phyloP scores from a whole-genome alignment of 805 yeast species.

The Groenewaldozyma tartarivorans region DNA sequence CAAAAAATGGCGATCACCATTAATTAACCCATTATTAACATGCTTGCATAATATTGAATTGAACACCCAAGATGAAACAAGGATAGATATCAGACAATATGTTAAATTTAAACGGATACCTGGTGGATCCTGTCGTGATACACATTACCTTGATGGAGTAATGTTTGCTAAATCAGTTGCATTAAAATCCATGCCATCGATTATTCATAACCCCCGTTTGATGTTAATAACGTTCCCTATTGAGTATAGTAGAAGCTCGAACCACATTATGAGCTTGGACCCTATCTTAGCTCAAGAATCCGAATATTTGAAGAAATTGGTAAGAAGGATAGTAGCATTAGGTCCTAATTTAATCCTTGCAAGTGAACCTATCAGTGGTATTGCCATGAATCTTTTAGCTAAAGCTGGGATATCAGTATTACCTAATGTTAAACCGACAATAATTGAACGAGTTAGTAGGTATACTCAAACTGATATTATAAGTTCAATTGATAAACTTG shows the following conservation, averaged over 20 bases:
- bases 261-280: conserved; percentile 71
- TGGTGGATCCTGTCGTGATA: conserved; percentile 60
- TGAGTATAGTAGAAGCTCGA: conserved; percentile 62
- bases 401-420: conserved; percentile 76
- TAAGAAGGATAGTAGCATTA: conserved; percentile 64
- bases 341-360: conserved; percentile 72
- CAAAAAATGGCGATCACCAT: conserved; percentile 49
- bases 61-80: conserved; percentile 54
- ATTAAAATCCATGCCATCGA: conserved; percentile 63
- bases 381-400: conserved; percentile 62
- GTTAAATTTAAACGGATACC: conserved; percentile 76
- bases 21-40: conserved; percentile 42
- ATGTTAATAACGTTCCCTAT: conserved; percentile 81
- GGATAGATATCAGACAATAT: conserved; percentile 79
- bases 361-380: conserved; percentile 72
- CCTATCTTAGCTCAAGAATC: conserved; percentile 80
- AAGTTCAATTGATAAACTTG: conserved; percentile 75
- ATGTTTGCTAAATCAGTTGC: conserved; percentile 81
- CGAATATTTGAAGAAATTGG: conserved; percentile 74
- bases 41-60: conserved; percentile 52
- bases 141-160: conserved; percentile 62
- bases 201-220: conserved; percentile 59
- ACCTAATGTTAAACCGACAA: conserved; percentile 69
- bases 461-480: conserved; percentile 79
- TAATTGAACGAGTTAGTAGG: conserved; percentile 66